Evolutionary conservation across 164 flowering plant genomes (phyloP), one percentile per base, ranked within the genome.

Genomic region (Nymphaea colorata): DNA sequence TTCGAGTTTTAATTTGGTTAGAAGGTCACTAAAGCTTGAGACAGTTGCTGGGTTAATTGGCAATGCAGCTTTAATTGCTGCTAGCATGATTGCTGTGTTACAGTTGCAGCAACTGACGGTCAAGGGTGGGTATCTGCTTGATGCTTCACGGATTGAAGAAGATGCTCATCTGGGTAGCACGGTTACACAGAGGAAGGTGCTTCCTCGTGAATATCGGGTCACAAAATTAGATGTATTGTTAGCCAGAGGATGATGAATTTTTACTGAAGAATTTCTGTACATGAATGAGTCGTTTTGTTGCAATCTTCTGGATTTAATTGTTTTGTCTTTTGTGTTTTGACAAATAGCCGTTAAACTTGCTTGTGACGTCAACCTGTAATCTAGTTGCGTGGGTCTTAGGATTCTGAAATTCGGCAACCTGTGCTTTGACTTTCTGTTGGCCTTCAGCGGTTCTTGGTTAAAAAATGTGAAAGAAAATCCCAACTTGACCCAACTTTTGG

Each of bases 51-150:
- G 89, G 43, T 71, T 88, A n/a, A 45, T 94, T 25, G 89, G 96
- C n/a, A 86, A 91, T 74, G 87, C 93, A 70, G 93, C 96, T 74
- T 62, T 90, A 67, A 73, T 90, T 44, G 85, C 96, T 3, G 70
- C 86, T 61, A 83, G 90, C 82, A 85, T 89, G 92, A 75, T 90
- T 68, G 92, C 91, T 6, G 62, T 77, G 41, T 67, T 71, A 68
- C 79, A 77, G 69, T 61, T 77, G 47, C 77, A 74, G 55, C 77
- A 71, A 55, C 61, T 62, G 10, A 51, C 66, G 60, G 71, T 64
- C 41, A 74, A 64, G 67, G 64, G 64, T 16, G 60, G 66, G 62
- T 61, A 47, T 69, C 43, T 62, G 12, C 41, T 42, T 42, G 77
- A 69, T n/a, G 62, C 59, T 47, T 62, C 67, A 62, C 72, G 72